These are phyloP conservation scores for Beta lomatogona DNA, from an alignment of 179 eudicot species.

Conservation along the genomic window DNA sequence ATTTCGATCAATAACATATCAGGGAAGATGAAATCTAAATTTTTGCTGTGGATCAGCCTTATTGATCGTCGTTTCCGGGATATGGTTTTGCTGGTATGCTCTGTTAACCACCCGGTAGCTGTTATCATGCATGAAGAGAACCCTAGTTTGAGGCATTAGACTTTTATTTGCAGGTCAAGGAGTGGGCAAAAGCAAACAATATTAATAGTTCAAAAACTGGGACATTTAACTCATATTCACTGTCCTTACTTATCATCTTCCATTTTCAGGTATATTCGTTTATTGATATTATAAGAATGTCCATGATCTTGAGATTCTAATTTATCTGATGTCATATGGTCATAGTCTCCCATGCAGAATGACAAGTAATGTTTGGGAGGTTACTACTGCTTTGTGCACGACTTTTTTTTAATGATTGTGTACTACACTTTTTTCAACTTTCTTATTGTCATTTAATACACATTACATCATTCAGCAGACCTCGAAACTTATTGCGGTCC, in stretches of 20 bases:
- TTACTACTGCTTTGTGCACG: not conserved
- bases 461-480: not conserved
- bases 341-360: not conserved
- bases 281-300: constrained; percentile 2
- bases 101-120: constrained; percentile 13
- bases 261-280: constrained; percentile 79
- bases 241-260: constrained; percentile 80
- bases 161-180: constrained; percentile 73
- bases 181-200: constrained; percentile 90
- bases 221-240: constrained; percentile 77
- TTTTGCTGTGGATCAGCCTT: constrained; percentile 73
- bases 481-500: constrained; percentile 3
- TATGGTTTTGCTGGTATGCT: constrained; percentile 85
- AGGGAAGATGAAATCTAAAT: constrained; percentile 93
- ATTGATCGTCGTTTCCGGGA: constrained; percentile 86
- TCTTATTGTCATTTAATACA: not conserved
- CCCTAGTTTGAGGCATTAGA: constrained; percentile 19
- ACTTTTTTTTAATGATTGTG: not conserved
- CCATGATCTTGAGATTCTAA: constrained; percentile 7
- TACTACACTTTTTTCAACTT: not conserved
- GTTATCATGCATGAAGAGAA: constrained; percentile 5
- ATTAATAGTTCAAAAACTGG: constrained; percentile 81
- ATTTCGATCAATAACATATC: constrained; percentile 74
- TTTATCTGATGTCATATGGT: not conserved
- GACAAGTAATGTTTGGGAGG: not conserved